Percentiles rank a stretch among this genome's conserved stretches.
These are phyloP conservation scores for Aspergillus sp. DNA, from an alignment of 2,329 filamentous ascomycete genomes.

Conservation along the genomic window DNA sequence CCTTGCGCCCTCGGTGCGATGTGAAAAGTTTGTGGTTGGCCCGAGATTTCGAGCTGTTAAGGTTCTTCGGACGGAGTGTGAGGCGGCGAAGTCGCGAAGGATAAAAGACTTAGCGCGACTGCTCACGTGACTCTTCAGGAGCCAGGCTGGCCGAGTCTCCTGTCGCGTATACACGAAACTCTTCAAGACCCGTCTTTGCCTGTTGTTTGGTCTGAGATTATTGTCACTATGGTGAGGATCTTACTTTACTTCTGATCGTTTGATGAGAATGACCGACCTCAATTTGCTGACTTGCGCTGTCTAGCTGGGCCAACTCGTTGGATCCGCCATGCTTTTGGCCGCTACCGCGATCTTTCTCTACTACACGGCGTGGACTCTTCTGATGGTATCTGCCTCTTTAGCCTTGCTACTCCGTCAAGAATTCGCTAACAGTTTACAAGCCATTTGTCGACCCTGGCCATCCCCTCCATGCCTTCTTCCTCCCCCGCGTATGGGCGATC, in stretches of 20 bases:
- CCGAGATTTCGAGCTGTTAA: constrained; percentile 13
- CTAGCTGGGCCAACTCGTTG: constrained; percentile 87
- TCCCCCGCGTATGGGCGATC: constrained; percentile 96
- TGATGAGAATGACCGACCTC: neutral
- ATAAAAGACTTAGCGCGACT: constrained; percentile 26
- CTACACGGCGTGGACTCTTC: constrained; percentile 96
- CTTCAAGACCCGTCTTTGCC: constrained; percentile 6
- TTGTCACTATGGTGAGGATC: constrained; percentile 34
- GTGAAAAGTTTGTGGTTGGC: constrained; percentile 9
- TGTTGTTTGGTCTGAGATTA: neutral
- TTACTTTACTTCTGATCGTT: neutral
- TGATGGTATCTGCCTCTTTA: constrained; percentile 71
- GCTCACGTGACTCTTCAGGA: constrained; percentile 25
- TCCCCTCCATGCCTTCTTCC: constrained; percentile 91
- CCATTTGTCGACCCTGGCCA: constrained; percentile 97
- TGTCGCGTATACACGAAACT: constrained; percentile 12
- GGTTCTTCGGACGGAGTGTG: constrained; percentile 21
- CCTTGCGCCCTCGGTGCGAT: constrained; percentile 15
- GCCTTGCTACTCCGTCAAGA: neutral
- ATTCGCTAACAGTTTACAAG: constrained; percentile 52
- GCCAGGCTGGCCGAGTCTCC: constrained; percentile 25
- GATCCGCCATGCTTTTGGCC: constrained; percentile 75
- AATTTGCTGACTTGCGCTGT: constrained; percentile 12
- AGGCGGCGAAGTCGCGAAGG: constrained; percentile 30
- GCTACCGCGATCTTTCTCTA: constrained; percentile 79